Percentiles rank a stretch among this genome's conserved stretches.
Conservation (phyloP, 352 stramenopile species). For the Pythium dissotocum region DNA sequence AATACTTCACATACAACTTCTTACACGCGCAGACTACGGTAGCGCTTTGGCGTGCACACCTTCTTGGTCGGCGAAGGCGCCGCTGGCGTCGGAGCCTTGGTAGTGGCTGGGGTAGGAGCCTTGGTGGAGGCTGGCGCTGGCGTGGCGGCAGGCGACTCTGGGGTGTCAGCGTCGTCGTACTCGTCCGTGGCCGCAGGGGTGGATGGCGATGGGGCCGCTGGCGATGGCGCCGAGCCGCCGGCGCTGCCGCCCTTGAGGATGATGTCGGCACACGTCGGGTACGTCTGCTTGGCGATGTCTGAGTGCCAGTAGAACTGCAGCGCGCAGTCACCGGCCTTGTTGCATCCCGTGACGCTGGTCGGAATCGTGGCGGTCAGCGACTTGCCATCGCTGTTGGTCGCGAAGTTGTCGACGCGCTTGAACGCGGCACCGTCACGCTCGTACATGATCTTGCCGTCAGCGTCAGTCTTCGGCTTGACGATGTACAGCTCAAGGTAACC, state of each 20-base stretch:
- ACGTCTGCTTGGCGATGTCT: slow-evolving; percentile 58
- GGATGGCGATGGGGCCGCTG: slow-evolving; percentile 10
- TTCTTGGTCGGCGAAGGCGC: slow-evolving; percentile 11
- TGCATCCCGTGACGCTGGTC: slow-evolving; percentile 43
- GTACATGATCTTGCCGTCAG: slow-evolving; percentile 49
- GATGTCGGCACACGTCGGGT: slow-evolving; percentile 59
- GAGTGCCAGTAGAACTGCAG: slow-evolving; percentile 71
- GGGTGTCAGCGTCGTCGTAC: background rate
- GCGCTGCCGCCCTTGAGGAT: slow-evolving; percentile 33
- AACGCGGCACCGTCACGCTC: slow-evolving; percentile 32
- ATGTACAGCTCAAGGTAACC: slow-evolving; percentile 54
- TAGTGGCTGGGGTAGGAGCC: background rate
- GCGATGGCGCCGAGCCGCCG: background rate
- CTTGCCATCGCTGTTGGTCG: slow-evolving; percentile 31
- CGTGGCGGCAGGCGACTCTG: background rate
- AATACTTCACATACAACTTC: background rate
- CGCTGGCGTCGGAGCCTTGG: background rate
- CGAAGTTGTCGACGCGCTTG: slow-evolving; percentile 46
- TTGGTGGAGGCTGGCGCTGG: slow-evolving; percentile 1
- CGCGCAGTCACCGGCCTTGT: slow-evolving; percentile 41
- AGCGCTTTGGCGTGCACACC: slow-evolving; percentile 12
- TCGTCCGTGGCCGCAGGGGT: background rate
- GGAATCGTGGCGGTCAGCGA: slow-evolving; percentile 41
- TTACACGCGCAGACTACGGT: slow-evolving; percentile 6
- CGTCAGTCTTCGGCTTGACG: slow-evolving; percentile 49